Evolutionary conservation across 2,329 filamentous ascomycete species (phyloP), one percentile per base, ranked within the genome.

Genomic region (Ceratocystis diversiconidia): DNA sequence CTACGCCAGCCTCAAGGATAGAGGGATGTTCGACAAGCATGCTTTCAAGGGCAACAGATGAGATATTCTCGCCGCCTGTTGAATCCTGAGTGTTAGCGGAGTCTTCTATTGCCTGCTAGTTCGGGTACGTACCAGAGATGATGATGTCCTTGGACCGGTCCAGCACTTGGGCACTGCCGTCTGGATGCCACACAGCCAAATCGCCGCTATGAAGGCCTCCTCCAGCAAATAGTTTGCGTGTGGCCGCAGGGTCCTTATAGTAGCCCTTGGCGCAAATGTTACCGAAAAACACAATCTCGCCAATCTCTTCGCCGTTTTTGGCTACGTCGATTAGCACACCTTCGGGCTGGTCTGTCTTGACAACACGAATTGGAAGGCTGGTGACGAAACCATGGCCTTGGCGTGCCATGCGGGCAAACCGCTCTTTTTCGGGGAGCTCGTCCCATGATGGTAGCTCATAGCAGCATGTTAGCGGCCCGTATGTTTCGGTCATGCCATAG

Each of bases 141-240:
- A 99, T 99, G 64, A 99, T 96, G 73, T 99, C 94, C 78, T 99
- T 99, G 15, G 90, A 89, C 22, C 94, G 83, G 75, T 99, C 94
- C 67, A 95, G 79, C 69, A 99, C 96, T 78, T 97, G 90, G 57
- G 91, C 86, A 66, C 89, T 88, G 1, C 92, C 92, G 73, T 97
- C 94, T 0, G 87, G 82, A 76, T 96, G 90, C 88, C 89, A 92
- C 0, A 97, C 92, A 0, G 94, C 94, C 61, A 99, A 76, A 74
- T 99, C 94, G 0, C 94, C 94, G 17, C 88, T 92, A 76, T 96
- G 94, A 71, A 91, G 77, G 22, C 86, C 90, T 2, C 92, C 92
- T 5, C 94, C 94, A 0, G 85, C 85, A 74, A 95, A 97, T 28
- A 99, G 78, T 76, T 92, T 94, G 66, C 80, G 80, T 41, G 92